phyloP scores from a whole-genome alignment of 768 basidiomycete genomes.

The Hemileccinum impolitum region DNA sequence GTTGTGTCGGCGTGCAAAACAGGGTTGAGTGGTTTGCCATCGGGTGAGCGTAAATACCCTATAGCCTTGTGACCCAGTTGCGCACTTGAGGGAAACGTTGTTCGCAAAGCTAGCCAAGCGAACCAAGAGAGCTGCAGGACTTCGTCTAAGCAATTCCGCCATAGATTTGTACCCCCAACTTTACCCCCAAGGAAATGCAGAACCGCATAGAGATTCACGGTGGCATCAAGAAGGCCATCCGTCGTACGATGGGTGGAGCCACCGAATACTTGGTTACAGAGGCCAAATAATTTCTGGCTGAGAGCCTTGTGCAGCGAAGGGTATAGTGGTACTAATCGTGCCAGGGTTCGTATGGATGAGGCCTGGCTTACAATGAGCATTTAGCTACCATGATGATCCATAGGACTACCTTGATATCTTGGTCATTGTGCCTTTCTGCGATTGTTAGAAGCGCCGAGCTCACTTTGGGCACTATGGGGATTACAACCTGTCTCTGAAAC shows the following conservation, averaged over 20 bases:
- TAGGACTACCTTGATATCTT: slow-evolving; percentile 51
- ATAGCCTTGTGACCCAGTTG: slow-evolving; percentile 12
- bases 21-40: slow-evolving; percentile 8
- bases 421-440: slow-evolving; percentile 47
- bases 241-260: slow-evolving; percentile 48
- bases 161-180: slow-evolving; percentile 64
- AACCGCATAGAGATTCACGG: slow-evolving; percentile 56
- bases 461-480: slow-evolving; percentile 72
- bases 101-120: slow-evolving; percentile 54
- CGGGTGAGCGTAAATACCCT: slow-evolving; percentile 2
- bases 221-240: slow-evolving; percentile 38
- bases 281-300: slow-evolving; percentile 46
- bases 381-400: not conserved
- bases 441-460: slow-evolving; percentile 54
- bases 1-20: slow-evolving; percentile 14
- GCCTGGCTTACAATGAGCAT: slow-evolving; percentile 34
- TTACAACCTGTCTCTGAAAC: slow-evolving; percentile 76
- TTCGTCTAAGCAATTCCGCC: slow-evolving; percentile 75
- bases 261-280: slow-evolving; percentile 55
- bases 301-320: slow-evolving; percentile 63
- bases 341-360: slow-evolving; percentile 45
- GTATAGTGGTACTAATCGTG: slow-evolving; percentile 58
- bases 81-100: slow-evolving; percentile 51
- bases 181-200: slow-evolving; percentile 78
- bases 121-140: slow-evolving; percentile 64